Percentiles rank a stretch among this genome's conserved stretches.
Evolutionary conservation across 1,284 basidiomycete species (phyloP).

Genomic region (Pulchroboletus neoregius): DNA sequence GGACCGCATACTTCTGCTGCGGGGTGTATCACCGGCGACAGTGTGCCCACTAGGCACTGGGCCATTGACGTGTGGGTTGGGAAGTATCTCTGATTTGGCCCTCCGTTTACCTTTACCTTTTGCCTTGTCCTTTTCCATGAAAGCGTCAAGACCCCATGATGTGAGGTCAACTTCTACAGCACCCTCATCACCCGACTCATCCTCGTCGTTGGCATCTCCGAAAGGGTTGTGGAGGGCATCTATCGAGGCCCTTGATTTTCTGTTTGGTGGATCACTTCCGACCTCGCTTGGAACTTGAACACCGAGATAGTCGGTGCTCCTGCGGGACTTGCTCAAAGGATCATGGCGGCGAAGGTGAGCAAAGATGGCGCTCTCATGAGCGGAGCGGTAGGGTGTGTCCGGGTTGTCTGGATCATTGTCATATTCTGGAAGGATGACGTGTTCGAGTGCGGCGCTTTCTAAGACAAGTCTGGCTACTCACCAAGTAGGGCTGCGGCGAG

Average conservation of each 20-base stretch:
- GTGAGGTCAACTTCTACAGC: conserved; percentile 72
- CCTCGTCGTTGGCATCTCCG: conserved; percentile 52
- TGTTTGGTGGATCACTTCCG: conserved; percentile 48
- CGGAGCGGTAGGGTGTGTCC: conserved; percentile 53
- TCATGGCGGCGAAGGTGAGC: conserved; percentile 55
- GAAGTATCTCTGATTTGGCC: conserved; percentile 47
- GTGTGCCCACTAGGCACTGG: conserved; percentile 35
- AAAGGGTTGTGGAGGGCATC: conserved; percentile 70
- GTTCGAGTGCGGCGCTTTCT: background rate
- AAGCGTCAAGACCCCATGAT: conserved; percentile 77
- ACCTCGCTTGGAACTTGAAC: conserved; percentile 61
- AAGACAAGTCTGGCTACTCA: conserved; percentile 33
- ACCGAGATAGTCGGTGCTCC: conserved; percentile 62
- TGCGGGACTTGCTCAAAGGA: conserved; percentile 37
- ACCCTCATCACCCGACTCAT: conserved; percentile 47
- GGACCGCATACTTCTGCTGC: conserved; percentile 46
- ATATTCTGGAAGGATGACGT: conserved; percentile 53
- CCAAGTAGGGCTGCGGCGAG: conserved; percentile 75
- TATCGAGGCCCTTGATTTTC: conserved; percentile 48
- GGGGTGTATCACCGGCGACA: conserved; percentile 26
- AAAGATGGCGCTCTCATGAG: conserved; percentile 80
- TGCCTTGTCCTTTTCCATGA: conserved; percentile 64
- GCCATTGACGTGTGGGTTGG: conserved; percentile 45
- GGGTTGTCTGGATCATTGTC: conserved; percentile 75
- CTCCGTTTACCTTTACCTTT: conserved; percentile 41